Evolutionary conservation across 2,329 filamentous ascomycete species (phyloP), one percentile per base, ranked within the genome.

Genomic region (Colletotrichum orchidophilum): DNA sequence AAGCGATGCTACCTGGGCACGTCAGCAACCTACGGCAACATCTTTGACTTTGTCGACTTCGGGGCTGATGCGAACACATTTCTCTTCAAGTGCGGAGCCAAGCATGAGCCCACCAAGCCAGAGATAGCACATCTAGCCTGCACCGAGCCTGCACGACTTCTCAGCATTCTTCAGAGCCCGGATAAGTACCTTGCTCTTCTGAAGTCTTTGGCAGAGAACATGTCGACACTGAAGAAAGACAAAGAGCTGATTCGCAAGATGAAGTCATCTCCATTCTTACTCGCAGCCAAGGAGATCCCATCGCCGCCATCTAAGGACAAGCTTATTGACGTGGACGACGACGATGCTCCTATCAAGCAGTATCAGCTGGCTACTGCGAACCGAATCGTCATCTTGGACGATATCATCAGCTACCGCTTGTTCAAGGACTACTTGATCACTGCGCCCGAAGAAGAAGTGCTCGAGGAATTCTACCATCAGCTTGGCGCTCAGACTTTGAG

Each of bases 21-120:
- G 31, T 90, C 87, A 6, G 80, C 83, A 2, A 87, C 86, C 8
- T 99, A 97, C 76, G 93, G 90, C 12, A 93, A 97, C 35, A 97
- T 99, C 35, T 97, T 99, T 75, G 95, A 98, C 78, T 99, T 98
- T 81, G 95, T 98, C 15, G 94, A 98, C 79, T 99, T 98, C 82
- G 95, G 96, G 0, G 84, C 87, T 39, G 91, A 96, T 78, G 96
- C 94, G 2, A 98, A 98, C 77, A 86, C 93, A 0, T 99, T 99
- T 77, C 83, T 99, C 21, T 89, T 95, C 75, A 93, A 94, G 73
- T 94, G 95, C 74, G 96, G 96, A 11, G 96, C 95, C 3, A 98
- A 97, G 81, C 91, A 90, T 73, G 96, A 99, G 80, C 96, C 96
- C 4, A 97, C 93, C 3, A 96, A 94, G 76, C 80, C 89, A 3